Base-by-base conservation (phyloP, 2,329 filamentous ascomycete species). In the Dryadomyces quercivorus region DNA sequence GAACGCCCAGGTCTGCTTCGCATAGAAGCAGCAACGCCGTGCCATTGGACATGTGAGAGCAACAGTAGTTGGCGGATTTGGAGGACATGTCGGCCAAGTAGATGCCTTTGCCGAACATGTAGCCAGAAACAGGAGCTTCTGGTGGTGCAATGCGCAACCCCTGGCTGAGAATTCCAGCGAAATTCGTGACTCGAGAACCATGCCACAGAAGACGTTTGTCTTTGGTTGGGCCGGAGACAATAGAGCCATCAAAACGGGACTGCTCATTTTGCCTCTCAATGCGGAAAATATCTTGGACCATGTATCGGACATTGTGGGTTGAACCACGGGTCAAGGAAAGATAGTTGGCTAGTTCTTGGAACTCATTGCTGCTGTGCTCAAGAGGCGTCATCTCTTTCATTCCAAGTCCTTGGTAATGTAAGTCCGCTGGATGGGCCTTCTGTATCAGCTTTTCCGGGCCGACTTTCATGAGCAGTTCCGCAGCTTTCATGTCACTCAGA, bases 81-180 rank as follows among this genome's bases (percentile, higher is more conserved):
- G 80, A 85, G 0, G 82, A 85, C 76, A 90, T 90, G 63, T 94
- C 88, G 2, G 88, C 88, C 2, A 95, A 77, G 64, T 95, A 95
- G 49, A 95, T 86, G 47, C 89, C 89, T 67, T 94, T 94, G 55
- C 85, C 89, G 61, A 94, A 95, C 86, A 92, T 92, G 71, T 92
- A 90, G 1, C 88, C 88, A 5, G 75, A 78, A 0, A 82, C 82
- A 0, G 88, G 90, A 0, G 89, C 89, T 66, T 94, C 85, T 0
- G 85, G 85, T 0, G 90, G 90, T 7, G 90, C 90, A 60, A 95
- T 95, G n/a, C 88, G 85, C 7, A 95, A 77, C 59, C 90, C 90
- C 67, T 95, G 88, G 55, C 82, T 86, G 45, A 95, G 78, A 56
- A 95, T 95, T 63, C 89, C 90, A 63, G 85, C 88, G 60, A 84